Base-by-base conservation (phyloP, 2,329 filamentous ascomycete species). In the Aspergillus jensenii region DNA sequence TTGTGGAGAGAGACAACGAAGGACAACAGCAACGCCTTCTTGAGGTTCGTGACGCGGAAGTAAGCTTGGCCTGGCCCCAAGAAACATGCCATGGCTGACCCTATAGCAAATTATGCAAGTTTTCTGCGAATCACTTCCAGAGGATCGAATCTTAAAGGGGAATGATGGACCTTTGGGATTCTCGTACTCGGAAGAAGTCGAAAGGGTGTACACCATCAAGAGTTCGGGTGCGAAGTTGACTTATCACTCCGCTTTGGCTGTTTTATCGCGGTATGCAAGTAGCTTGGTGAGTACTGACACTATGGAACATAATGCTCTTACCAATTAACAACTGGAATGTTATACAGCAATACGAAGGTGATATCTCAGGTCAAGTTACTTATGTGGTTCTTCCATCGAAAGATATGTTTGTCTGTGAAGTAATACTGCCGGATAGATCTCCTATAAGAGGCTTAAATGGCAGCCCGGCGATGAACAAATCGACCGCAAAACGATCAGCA, bases 401-500 rank as follows among this genome's bases (percentile, higher is more conserved):
- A 9, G 79, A 81, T 12, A 82, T 84, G 23, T 97, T 88, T 66
- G 72, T 88, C 43, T 92, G 90, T 62, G 91, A 96, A 67, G 86
- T 96, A 1, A 81, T 91, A 11, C 78, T 99, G 23, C 93, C 95
- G 0, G 84, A 87, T 12, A 82, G 81, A 21, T 90, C 91, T 0
- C 91, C 91, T 0, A 78, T 97, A 37, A 83, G 82, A 55, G 86
- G 84, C 31, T 81, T 84, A 5, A 79, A 81, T 12, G 93, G 95
- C 5, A 79, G 77, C 7, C 76, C 85, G 0, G 85, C 88, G 55
- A 71, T 79, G 7, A 90, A 82, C 57, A 98, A 96, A 73, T 81
- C 87, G 31, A 76, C 89, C 17, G 93, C 95, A 4, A 96, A 95
- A 72, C 91, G 90, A 63, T 91, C 93, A 0, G 93, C 93, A 3